Evolutionary conservation across 2,329 filamentous ascomycete genomes (phyloP).

Genomic region (Trichophyton rubrum): DNA sequence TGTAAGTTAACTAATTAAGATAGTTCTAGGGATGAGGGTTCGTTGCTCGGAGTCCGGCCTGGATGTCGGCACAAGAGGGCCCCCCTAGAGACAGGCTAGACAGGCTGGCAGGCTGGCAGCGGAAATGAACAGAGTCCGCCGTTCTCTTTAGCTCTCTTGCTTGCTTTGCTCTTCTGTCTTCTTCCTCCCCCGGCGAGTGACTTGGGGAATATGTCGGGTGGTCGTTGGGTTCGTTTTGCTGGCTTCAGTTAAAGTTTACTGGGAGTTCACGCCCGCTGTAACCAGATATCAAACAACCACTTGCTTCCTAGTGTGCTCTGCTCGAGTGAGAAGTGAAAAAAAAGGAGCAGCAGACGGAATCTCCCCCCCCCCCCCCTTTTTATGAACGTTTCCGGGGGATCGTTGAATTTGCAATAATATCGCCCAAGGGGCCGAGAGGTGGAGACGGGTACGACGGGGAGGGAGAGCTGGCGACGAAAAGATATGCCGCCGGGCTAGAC

Average conservation of each 20-base stretch:
- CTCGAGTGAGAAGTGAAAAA: not conserved
- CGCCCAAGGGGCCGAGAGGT: slow-evolving; percentile 1
- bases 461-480: not conserved
- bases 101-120: no score
- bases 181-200: not conserved
- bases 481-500: not conserved
- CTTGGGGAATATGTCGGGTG: not conserved
- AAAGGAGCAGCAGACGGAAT: not conserved
- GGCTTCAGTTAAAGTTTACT: not conserved
- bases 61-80: no score
- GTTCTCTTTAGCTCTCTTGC: no score
- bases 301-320: not conserved
- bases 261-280: not conserved
- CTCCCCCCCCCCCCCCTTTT: not conserved
- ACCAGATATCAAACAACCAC: not conserved
- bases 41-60: no score
- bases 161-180: not conserved
- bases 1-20: no score
- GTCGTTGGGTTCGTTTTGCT: not conserved
- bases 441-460: slow-evolving; percentile 2
- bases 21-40: no score
- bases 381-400: not conserved
- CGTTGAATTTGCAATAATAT: not conserved
- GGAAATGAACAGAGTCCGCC: no score
- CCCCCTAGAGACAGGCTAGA: no score